Conservation (phyloP, 129 eudicot genomes). For the Escallonia herrerae region DNA sequence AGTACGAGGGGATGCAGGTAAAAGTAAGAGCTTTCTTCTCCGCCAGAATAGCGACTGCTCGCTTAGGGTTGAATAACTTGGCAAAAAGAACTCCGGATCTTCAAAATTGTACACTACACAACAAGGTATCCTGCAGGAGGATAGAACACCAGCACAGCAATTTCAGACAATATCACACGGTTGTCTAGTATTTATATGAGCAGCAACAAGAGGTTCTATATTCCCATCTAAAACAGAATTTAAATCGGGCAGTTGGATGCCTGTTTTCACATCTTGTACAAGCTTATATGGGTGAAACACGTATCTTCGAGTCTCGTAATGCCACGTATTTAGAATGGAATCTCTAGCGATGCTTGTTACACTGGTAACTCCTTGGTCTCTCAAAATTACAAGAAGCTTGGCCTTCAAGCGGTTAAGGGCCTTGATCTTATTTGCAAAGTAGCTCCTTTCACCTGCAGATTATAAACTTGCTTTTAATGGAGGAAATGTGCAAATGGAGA, state of each 20-base stretch:
- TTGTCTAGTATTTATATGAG: constrained; percentile 61
- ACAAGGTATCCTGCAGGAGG: too few species aligned
- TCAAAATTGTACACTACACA: not conserved
- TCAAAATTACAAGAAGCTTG: constrained; percentile 47
- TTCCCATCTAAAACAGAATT: constrained; percentile 67
- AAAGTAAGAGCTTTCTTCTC: too few species aligned
- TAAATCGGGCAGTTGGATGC: constrained; percentile 60
- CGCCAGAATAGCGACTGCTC: too few species aligned
- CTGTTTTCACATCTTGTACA: constrained; percentile 83
- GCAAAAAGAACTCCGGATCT: too few species aligned
- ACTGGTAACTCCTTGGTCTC: constrained; percentile 41
- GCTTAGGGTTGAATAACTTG: too few species aligned
- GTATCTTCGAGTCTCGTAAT: constrained; percentile 64
- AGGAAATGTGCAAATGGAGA: too few species aligned
- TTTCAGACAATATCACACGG: constrained; percentile 30
- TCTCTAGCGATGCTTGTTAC: constrained; percentile 34
- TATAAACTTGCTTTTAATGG: not conserved
- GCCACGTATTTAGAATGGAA: constrained; percentile 34
- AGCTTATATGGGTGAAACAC: constrained; percentile 56
- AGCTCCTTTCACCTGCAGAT: constrained; percentile 76
- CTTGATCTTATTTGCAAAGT: constrained; percentile 70
- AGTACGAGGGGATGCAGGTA: too few species aligned
- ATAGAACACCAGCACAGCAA: not conserved
- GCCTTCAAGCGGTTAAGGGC: constrained; percentile 88
- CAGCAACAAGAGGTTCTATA: constrained; percentile 65